Evolutionary conservation across 345 rosid genomes (phyloP).

Genomic region (Ricinus communis): DNA sequence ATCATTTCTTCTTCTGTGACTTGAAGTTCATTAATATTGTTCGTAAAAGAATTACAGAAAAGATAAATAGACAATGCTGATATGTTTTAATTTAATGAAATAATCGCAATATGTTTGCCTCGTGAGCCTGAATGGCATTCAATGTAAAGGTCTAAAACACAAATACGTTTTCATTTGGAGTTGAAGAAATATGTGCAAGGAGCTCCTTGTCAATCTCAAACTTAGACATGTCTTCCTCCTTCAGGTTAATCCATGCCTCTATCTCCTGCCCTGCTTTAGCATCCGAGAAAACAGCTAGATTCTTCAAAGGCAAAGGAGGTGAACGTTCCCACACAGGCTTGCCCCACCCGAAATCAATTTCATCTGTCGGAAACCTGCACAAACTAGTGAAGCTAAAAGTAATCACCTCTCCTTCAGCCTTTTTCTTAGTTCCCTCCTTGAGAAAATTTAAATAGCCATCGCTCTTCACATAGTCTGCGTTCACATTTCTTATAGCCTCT

Average conservation of each 20-base stretch:
- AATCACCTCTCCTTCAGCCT: conserved; percentile 2
- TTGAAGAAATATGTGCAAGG: background rate
- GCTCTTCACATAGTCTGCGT: background rate
- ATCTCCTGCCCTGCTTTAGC: conserved; percentile 6
- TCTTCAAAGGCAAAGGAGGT: background rate
- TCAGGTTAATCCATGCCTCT: conserved; percentile 16
- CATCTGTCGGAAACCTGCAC: conserved; percentile 9
- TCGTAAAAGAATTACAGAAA: too few species aligned
- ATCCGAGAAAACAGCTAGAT: conserved; percentile 3
- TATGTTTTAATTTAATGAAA: too few species aligned
- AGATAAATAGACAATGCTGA: too few species aligned
- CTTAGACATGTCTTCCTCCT: conserved; percentile 11
- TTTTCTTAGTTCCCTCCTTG: background rate
- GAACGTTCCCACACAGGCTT: conserved; percentile 4
- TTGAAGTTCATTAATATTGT: too few species aligned
- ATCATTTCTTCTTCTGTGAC: too few species aligned
- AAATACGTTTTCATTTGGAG: too few species aligned
- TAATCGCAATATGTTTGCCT: too few species aligned
- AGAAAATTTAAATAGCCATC: background rate
- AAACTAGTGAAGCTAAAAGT: conserved; percentile 2
- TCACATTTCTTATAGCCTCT: background rate
- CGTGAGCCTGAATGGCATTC: too few species aligned
- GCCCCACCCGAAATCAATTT: conserved; percentile 18
- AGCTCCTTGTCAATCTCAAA: conserved; percentile 9
- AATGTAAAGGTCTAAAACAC: too few species aligned